Evolutionary conservation across 345 rosid species (phyloP).

Genomic region (Salix koriyanagi): DNA sequence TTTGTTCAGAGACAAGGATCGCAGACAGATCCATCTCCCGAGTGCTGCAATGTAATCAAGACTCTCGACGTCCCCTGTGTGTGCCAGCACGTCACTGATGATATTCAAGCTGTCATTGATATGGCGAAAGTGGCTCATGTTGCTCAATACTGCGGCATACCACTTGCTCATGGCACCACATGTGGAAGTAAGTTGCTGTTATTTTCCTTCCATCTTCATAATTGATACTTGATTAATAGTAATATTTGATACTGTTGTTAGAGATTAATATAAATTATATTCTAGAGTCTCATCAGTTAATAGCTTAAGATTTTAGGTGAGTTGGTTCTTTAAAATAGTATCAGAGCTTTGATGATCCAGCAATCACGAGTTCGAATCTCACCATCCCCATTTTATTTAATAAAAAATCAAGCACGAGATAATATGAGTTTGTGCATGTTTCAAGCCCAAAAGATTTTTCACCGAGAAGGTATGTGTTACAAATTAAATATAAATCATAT

Average conservation of each 20-base stretch:
- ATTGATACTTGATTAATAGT: too few relatives aligned
- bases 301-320: accelerated
- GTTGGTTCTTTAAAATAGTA: accelerated
- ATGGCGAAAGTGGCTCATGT: background rate
- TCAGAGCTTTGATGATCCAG: accelerated
- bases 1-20: background rate
- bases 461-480: accelerated
- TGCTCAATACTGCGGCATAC: too few relatives aligned
- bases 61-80: background rate
- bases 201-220: too few relatives aligned
- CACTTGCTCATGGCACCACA: background rate
- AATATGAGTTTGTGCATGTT: accelerated
- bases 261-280: too few relatives aligned
- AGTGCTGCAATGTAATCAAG: background rate
- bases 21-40: background rate
- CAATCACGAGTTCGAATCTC: accelerated
- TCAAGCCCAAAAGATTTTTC: accelerated
- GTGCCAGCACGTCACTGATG: background rate
- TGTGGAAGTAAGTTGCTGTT: background rate
- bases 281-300: accelerated
- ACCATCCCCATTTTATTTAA: background rate
- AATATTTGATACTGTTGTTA: too few relatives aligned
- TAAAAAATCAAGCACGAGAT: background rate
- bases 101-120: too few relatives aligned
- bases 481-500: background rate